Evolutionary conservation across 139 green algal genomes (phyloP).

Genomic region (Chlorella sp.): DNA sequence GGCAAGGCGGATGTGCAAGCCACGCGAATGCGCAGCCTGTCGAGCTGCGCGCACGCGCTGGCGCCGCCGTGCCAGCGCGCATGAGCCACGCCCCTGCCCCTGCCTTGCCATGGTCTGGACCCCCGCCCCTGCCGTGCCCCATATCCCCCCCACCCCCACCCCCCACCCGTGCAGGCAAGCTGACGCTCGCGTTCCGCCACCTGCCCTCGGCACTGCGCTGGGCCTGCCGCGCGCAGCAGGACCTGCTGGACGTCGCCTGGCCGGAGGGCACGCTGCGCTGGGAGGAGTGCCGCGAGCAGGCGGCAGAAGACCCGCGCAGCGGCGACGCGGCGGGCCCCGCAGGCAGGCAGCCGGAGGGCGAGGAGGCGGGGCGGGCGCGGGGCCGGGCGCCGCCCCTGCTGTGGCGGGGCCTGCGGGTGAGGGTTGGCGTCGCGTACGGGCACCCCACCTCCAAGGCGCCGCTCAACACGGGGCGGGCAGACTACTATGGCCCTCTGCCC

Average conservation of each 20-base stretch:
- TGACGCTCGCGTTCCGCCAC: slow-evolving; percentile 43
- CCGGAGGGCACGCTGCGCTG: slow-evolving; percentile 59
- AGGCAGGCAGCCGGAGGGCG: too few relatives aligned
- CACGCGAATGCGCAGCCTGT: too few relatives aligned
- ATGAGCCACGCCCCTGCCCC: too few relatives aligned
- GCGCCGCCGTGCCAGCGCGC: too few relatives aligned
- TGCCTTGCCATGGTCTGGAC: too few relatives aligned
- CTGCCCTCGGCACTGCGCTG: slow-evolving; percentile 54
- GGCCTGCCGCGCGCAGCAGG: slow-evolving; percentile 59
- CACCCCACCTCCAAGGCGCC: slow-evolving; percentile 61
- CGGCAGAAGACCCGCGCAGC: too few relatives aligned
- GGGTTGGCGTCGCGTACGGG: slow-evolving; percentile 78
- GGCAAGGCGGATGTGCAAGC: too few relatives aligned
- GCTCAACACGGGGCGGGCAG: slow-evolving; percentile 77
- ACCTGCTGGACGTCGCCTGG: slow-evolving; percentile 73
- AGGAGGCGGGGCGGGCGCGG: background rate
- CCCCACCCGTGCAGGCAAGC: slow-evolving; percentile 31
- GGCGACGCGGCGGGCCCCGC: too few relatives aligned
- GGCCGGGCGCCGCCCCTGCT: slow-evolving; percentile 45
- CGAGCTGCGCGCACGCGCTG: too few relatives aligned
- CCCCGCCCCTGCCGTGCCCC: background rate
- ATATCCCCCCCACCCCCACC: background rate
- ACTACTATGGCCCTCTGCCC: slow-evolving; percentile 82
- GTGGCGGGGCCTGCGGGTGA: slow-evolving; percentile 71
- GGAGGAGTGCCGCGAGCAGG: slow-evolving; percentile 57